A percentile compares a stretch with the other conserved stretches of the same genome.
These are phyloP conservation scores for Penicillium bialowiezense DNA, from an alignment of 495 filamentous ascomycete genomes.

Conservation along the genomic window DNA sequence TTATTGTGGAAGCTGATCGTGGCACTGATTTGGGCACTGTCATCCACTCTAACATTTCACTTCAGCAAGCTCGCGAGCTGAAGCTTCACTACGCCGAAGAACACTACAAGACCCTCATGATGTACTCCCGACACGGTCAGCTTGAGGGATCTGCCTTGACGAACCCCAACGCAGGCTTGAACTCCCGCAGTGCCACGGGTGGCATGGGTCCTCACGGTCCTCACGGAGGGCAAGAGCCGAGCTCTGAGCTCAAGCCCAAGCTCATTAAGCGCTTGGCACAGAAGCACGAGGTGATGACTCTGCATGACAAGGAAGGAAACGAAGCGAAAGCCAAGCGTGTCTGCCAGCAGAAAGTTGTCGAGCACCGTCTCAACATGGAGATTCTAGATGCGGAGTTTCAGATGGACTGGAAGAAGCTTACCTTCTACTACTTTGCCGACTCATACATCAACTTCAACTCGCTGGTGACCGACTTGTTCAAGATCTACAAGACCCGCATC, in stretches of 20 bases:
- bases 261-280: slow-evolving; percentile 94
- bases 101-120: slow-evolving; percentile 95
- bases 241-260: slow-evolving; percentile 84
- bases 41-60: slow-evolving; percentile 74
- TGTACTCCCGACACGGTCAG: slow-evolving; percentile 75
- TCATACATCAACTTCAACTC: slow-evolving; percentile 99
- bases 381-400: slow-evolving; percentile 99
- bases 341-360: slow-evolving; percentile 91
- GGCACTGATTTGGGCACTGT: slow-evolving; percentile 96
- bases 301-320: slow-evolving; percentile 93
- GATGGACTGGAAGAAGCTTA: slow-evolving; percentile 99
- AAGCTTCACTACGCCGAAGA: slow-evolving; percentile 89
- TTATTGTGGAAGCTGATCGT: slow-evolving; percentile 96
- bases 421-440: slow-evolving; percentile 98
- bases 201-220: slow-evolving; percentile 70
- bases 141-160: slow-evolving; percentile 60
- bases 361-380: slow-evolving; percentile 95
- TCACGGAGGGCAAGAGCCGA: slow-evolving; percentile 71
- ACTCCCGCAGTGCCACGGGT: slow-evolving; percentile 59
- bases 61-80: slow-evolving; percentile 77
- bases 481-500: slow-evolving; percentile 97
- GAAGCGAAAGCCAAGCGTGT: slow-evolving; percentile 97
- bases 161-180: slow-evolving; percentile 45
- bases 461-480: slow-evolving; percentile 94
- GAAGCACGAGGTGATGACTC: slow-evolving; percentile 77